phyloP scores from a whole-genome alignment of 345 rosid genomes.

The Brassica rapa region DNA sequence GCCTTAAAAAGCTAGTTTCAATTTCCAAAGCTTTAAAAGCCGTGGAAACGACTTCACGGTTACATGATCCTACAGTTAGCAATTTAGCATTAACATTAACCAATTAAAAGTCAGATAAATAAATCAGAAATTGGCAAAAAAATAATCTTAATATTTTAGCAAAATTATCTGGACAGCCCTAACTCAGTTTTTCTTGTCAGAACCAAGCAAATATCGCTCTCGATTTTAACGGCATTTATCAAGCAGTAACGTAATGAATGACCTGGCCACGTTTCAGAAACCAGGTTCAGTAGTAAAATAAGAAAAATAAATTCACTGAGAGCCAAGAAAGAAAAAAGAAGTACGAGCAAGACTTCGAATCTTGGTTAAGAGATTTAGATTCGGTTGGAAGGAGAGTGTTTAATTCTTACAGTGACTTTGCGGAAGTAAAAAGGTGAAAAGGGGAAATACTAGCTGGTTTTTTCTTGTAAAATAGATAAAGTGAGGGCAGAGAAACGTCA shows the following conservation, averaged over 20 bases:
- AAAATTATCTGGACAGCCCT: background rate
- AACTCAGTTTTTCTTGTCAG: background rate
- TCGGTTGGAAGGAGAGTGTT: constrained; percentile 26
- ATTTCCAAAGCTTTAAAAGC: too few species aligned
- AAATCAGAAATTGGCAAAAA: background rate
- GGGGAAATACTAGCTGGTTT: constrained; percentile 15
- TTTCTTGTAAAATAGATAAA: constrained; percentile 21
- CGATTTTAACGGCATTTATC: constrained; percentile 19
- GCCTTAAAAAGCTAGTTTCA: too few species aligned
- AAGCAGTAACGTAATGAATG: constrained; percentile 24
- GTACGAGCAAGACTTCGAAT: constrained; percentile 38
- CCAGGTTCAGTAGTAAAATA: background rate
- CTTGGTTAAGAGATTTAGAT: constrained; percentile 39
- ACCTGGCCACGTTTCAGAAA: constrained; percentile 20
- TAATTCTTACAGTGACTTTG: constrained; percentile 32
- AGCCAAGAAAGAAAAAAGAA: background rate
- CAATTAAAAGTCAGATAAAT: background rate
- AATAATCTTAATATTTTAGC: background rate
- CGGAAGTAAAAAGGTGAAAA: constrained; percentile 31
- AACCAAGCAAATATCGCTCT: background rate
- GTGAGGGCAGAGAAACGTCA: constrained; percentile 38
- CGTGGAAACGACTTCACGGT: background rate
- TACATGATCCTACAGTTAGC: background rate
- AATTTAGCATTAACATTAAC: background rate
- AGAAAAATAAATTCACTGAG: background rate